Evolutionary conservation across 2,329 filamentous ascomycete genomes (phyloP), one percentile per base, ranked within the genome.

Genomic region (Clonostachys rosea): DNA sequence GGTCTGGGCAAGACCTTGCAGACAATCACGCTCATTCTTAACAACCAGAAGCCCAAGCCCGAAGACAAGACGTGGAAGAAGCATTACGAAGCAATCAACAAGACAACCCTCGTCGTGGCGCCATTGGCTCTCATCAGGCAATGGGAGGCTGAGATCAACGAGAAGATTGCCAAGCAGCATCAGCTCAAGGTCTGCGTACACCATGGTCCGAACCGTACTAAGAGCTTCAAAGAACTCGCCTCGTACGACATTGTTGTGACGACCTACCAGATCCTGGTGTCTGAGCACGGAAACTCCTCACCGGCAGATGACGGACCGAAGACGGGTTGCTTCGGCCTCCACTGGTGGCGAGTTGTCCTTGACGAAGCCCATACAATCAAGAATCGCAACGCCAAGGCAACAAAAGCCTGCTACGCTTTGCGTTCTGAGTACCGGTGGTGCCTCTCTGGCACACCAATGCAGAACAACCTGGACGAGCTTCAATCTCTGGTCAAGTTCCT

Each of bases 331-430:
- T 96, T 96, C 60, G 91, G 89, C 11, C 74, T 96, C 6, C 84
- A 92, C 59, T 99, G 94, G 94, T 97, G 94, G 71, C 87, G 94
- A 45, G 81, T 96, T 51, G 92, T 99, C 53, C 78, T 99, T 3
- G 94, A 99, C 53, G 94, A 99, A 70, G 94, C 94, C 2, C 94
- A 99, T 65, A 95, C 89, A 2, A 96, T 99, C 78, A 99, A 99
- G 71, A 99, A 99, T 62, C 86, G 92, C 52, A 96, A 95, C 55
- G 91, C 94, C 18, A 99, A 99, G 68, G 86, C 89, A 39, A 96
- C 92, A 2, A 91, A 96, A 63, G 91, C 94, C 2, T 94, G 89
- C 54, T 99, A 86, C 61, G 89, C 89, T 2, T 69, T 99, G 34
- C 76, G 86, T 33, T 85, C 89, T 17, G 87, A 94, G 63, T 97